Evolutionary conservation across 441 rosid species (phyloP).

Genomic region (Erodium trifolium): DNA sequence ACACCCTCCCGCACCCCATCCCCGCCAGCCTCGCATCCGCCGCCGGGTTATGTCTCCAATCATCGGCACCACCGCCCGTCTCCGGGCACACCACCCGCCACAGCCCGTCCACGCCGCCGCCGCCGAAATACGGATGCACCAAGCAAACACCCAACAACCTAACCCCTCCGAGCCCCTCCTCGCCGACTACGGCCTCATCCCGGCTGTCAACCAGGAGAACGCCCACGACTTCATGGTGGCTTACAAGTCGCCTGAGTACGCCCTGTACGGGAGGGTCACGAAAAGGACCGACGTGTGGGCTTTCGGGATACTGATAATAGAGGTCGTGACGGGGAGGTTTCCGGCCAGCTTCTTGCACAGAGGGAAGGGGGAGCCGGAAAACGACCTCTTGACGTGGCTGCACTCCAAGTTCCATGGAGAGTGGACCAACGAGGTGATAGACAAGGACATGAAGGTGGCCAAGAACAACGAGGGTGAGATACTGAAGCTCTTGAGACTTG

Average conservation of each 20-base stretch:
- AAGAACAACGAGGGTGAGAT: conserved; percentile 7
- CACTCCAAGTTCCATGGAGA: neutral
- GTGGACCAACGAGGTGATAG: conserved; percentile 2
- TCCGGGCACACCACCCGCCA: too few relatives aligned
- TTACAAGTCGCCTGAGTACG: conserved; percentile 7
- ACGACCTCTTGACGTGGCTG: neutral
- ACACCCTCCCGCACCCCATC: too few relatives aligned
- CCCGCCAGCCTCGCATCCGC: too few relatives aligned
- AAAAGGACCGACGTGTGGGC: conserved; percentile 5
- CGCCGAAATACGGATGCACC: too few relatives aligned
- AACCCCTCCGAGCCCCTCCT: conserved; percentile 45
- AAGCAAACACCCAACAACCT: too few relatives aligned
- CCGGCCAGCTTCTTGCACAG: neutral
- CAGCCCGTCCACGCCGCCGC: too few relatives aligned
- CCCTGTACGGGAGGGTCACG: neutral
- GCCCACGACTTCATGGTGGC: conserved; percentile 3
- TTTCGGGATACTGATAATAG: neutral
- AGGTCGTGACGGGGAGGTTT: conserved; percentile 1
- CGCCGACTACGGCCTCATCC: neutral
- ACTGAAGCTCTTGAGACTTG: conserved; percentile 4
- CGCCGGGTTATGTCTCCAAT: too few relatives aligned
- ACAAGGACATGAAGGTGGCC: neutral
- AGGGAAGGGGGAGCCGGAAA: neutral
- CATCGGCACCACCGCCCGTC: too few relatives aligned
- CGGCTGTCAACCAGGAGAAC: neutral